Base-by-base conservation (phyloP, 768 basidiomycete genomes). In the Phylloporus arenicola region DNA sequence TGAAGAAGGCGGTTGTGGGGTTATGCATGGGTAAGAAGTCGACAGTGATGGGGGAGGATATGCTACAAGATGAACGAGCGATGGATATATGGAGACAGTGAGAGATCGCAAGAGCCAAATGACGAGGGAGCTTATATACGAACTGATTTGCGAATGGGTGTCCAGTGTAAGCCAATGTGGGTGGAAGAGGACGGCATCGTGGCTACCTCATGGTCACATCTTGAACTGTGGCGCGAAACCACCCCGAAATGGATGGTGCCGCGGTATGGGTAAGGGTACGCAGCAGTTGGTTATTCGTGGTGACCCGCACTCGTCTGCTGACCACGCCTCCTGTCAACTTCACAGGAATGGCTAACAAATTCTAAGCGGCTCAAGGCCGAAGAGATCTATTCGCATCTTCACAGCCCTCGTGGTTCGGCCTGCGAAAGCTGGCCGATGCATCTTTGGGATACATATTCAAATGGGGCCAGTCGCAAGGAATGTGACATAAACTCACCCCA, bases 161-260 rank as follows among this genome's bases (percentile, higher is more conserved):
- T 51, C 51, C 64, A 62, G 57, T 53, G 55, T 51, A 48, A 52
- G 54, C 44, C 38, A 56, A 46, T 44, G 56, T 59, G 57, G 57
- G 42, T 50, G 44, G 65, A 68, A 55, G 67, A 62, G 60, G 56
- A 61, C 46, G 58, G 65, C 68, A 68, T 59, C 66, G 68, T 68
- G 66, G 68, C 35, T 49, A 51, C 66, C 66, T 53, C 66, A 68
- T 68, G 66, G 59, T 52, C 65, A 30, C 29, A 61, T 57, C 55
- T 52, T 51, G 61, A 34, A 54, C 51, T 61, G 63, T 69, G 67
- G 68, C 66, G 62, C 60, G 52, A 53, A 43, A 56, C 49, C 45
- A 53, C 49, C 66, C 65, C 56, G 51, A 64, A 69, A 61, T 56
- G 62, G 64, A 56, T 56, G 53, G 46, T 57, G 54, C 49, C 56